A percentile compares a stretch with the other conserved stretches of the same genome.
phyloP scores from a whole-genome alignment of 2,329 filamentous ascomycete species.

The Rachicladosporium sp. region DNA sequence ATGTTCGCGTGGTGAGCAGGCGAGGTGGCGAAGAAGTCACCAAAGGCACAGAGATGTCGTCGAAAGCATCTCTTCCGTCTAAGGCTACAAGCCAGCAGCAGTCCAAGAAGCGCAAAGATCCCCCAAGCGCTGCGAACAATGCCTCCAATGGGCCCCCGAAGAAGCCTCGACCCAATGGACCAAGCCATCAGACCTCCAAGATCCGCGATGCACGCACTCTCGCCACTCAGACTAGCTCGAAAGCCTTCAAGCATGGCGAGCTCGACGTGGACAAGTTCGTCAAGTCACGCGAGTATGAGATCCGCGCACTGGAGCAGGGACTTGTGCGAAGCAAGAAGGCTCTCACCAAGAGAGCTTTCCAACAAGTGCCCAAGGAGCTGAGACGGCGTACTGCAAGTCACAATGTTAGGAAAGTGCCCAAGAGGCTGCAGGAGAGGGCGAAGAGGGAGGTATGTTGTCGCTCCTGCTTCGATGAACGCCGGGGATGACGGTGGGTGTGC shows the following conservation, averaged over 20 bases:
- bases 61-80: conserved; percentile 1
- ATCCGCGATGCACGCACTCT: conserved; percentile 34
- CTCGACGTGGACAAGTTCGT: conserved; percentile 78
- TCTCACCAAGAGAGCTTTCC: conserved; percentile 64
- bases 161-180: conserved; percentile 6
- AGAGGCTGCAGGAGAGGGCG: conserved; percentile 58
- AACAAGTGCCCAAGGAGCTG: conserved; percentile 75
- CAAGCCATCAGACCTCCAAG: conserved; percentile 14
- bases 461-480: neutral
- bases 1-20: no score
- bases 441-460: conserved; percentile 37
- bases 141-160: neutral
- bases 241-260: conserved; percentile 57
- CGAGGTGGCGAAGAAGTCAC: no score
- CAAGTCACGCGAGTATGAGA: conserved; percentile 76
- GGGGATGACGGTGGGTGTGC: conserved; percentile 10
- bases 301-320: conserved; percentile 68
- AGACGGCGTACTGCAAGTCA: conserved; percentile 84
- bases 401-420: conserved; percentile 82
- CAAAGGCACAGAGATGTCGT: conserved; percentile 1
- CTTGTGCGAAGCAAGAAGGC: conserved; percentile 61
- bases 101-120: conserved; percentile 17
- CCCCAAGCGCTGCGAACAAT: conserved; percentile 6
- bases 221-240: conserved; percentile 32
- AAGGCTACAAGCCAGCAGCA: conserved; percentile 1